Percentiles rank a stretch among this genome's conserved stretches.
Evolutionary conservation across 1,139 yeast genomes (phyloP).

Genomic region (Eremothecium sinecaudum): DNA sequence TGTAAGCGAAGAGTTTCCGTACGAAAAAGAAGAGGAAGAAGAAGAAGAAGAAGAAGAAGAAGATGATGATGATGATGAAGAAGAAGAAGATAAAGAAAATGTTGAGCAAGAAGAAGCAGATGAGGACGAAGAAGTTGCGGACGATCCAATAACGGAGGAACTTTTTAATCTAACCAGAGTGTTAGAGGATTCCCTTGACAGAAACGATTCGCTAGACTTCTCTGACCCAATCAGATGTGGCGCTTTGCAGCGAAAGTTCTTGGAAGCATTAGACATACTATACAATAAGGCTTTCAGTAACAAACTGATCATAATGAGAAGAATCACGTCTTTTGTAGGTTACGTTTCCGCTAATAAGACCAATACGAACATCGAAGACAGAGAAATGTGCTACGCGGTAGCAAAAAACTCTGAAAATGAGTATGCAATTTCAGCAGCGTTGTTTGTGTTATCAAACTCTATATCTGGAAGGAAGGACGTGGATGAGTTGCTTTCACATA

Average conservation of each 20-base stretch:
- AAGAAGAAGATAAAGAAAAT: slow-evolving; percentile 1
- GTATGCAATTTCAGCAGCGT: slow-evolving; percentile 21
- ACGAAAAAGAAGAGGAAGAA: slow-evolving; percentile 7
- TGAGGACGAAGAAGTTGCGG: slow-evolving; percentile 2
- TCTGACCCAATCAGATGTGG: slow-evolving; percentile 6
- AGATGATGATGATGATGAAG: slow-evolving; percentile 13
- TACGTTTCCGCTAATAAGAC: slow-evolving; percentile 21
- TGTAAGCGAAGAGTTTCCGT: no score
- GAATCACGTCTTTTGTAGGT: slow-evolving; percentile 21
- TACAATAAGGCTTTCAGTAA: slow-evolving; percentile 19
- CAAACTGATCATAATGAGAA: slow-evolving; percentile 25
- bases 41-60: slow-evolving; percentile 7
- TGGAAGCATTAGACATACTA: slow-evolving; percentile 15
- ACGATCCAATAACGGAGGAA: slow-evolving; percentile 17
- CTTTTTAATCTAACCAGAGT: slow-evolving; percentile 13
- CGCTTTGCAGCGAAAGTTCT: slow-evolving; percentile 14
- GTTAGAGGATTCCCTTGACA: slow-evolving; percentile 15
- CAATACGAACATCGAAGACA: slow-evolving; percentile 17
- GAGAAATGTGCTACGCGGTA: slow-evolving; percentile 11
- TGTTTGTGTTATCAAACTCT: slow-evolving; percentile 23
- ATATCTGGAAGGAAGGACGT: slow-evolving; percentile 19
- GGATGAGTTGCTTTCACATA: slow-evolving; percentile 9
- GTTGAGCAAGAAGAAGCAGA: not conserved
- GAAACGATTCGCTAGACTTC: slow-evolving; percentile 13
- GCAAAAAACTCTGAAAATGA: slow-evolving; percentile 13